phyloP scores from a whole-genome alignment of 305 asterid species.

The Stenogyne calaminthoides region DNA sequence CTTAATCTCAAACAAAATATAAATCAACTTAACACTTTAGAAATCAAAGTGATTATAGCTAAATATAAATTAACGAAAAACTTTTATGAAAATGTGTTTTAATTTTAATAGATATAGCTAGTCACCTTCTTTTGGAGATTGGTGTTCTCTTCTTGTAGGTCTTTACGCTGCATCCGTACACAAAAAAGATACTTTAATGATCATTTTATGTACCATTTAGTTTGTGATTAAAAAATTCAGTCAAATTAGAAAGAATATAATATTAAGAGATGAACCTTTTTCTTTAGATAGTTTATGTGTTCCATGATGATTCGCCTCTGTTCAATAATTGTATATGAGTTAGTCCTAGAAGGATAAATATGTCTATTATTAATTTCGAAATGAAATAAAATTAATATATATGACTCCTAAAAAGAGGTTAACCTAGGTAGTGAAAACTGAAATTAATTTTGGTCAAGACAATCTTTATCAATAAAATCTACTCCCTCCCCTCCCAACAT shows the following conservation, averaged over 20 bases:
- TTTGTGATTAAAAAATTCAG: neutral
- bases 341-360: neutral
- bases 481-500: no score
- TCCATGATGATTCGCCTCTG: conserved; percentile 53
- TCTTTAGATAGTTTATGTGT: conserved; percentile 49
- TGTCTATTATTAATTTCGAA: neutral
- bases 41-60: neutral
- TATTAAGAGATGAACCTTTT: conserved; percentile 36
- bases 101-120: neutral
- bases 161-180: conserved; percentile 46
- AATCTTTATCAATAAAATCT: no score
- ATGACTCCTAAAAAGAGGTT: neutral
- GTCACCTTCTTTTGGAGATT: conserved; percentile 60
- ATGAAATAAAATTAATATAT: neutral
- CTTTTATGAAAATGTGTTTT: neutral
- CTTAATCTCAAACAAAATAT: conserved; percentile 30
- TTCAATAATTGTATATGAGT: neutral
- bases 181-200: neutral
- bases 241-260: neutral
- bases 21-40: neutral
- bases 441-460: neutral
- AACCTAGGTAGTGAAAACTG: neutral
- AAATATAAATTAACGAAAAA: neutral
- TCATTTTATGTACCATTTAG: neutral
- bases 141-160: conserved; percentile 58